Percentiles rank a stretch among this genome's conserved stretches.
Conservation (phyloP, 148 eudicot genomes). For the Dysphania ambrosioides region DNA sequence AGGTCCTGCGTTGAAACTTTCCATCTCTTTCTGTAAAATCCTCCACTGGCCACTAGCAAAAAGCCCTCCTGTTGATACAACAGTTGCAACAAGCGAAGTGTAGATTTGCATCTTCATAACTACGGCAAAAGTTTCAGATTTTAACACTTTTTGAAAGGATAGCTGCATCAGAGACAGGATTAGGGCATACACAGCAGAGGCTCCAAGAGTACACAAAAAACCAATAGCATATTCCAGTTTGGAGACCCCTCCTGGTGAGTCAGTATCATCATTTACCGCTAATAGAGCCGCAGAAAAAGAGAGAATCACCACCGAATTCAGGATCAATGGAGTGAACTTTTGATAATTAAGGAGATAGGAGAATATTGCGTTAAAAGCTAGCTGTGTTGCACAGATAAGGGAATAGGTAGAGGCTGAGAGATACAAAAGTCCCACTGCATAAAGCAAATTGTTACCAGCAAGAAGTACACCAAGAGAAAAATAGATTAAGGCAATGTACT, state of each 20-base stretch:
- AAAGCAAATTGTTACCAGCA: slow-evolving; percentile 32
- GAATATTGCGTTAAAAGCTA: slow-evolving; percentile 34
- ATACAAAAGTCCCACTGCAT: slow-evolving; percentile 33
- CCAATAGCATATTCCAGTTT: slow-evolving; percentile 25
- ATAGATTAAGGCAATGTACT: slow-evolving; percentile 26
- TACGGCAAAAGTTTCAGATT: slow-evolving; percentile 25
- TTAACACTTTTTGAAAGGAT: slow-evolving; percentile 33
- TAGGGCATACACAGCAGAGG: slow-evolving; percentile 36
- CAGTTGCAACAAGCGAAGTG: slow-evolving; percentile 31
- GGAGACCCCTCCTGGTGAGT: slow-evolving; percentile 17
- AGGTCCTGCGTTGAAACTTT: slow-evolving; percentile 22
- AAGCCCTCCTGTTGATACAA: slow-evolving; percentile 26
- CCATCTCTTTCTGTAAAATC: slow-evolving; percentile 28
- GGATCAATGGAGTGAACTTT: slow-evolving; percentile 33
- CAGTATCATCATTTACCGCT: slow-evolving; percentile 19
- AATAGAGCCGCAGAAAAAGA: slow-evolving; percentile 35
- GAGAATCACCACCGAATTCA: slow-evolving; percentile 36
- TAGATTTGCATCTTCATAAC: slow-evolving; percentile 38
- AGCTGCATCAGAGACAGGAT: slow-evolving; percentile 38
- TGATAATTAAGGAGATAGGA: slow-evolving; percentile 37
- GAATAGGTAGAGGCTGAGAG: slow-evolving; percentile 38
- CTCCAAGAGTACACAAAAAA: slow-evolving; percentile 30
- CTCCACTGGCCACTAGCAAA: slow-evolving; percentile 43
- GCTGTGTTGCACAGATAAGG: slow-evolving; percentile 33
- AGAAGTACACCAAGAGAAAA: slow-evolving; percentile 34